These are phyloP conservation scores for Aspergillus cejpii DNA, from an alignment of 2,329 filamentous ascomycete genomes.

Conservation along the genomic window DNA sequence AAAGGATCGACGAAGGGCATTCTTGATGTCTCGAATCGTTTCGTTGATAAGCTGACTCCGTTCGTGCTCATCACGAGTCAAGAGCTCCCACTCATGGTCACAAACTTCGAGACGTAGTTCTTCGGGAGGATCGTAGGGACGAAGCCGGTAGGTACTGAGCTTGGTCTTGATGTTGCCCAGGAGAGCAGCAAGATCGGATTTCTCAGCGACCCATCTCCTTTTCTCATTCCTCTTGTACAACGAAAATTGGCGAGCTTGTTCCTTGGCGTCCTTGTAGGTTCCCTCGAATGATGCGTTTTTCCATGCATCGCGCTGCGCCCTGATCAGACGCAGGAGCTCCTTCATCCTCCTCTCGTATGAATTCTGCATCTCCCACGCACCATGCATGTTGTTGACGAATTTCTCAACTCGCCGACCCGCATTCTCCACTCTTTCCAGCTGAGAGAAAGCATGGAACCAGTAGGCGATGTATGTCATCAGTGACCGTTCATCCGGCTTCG, in stretches of 20 bases:
- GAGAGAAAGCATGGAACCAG: conserved; percentile 99
- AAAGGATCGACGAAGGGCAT: conserved; percentile 82
- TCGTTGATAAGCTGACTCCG: conserved; percentile 94
- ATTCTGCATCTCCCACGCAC: conserved; percentile 99
- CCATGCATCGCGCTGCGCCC: conserved; percentile 68
- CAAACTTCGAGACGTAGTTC: conserved; percentile 76
- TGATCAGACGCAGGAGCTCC: conserved; percentile 68
- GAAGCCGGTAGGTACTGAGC: conserved; percentile 83
- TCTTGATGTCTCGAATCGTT: conserved; percentile 98
- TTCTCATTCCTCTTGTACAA: conserved; percentile 88
- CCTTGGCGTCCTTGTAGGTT: conserved; percentile 86
- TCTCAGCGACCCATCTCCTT: conserved; percentile 93
- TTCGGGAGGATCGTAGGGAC: conserved; percentile 81
- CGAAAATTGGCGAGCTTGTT: conserved; percentile 72
- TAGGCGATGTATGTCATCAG: conserved; percentile 99
- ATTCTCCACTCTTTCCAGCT: conserved; percentile 98
- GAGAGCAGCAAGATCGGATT: conserved; percentile 86
- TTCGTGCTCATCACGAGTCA: conserved; percentile 78
- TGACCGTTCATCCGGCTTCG: conserved; percentile 90
- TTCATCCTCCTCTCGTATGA: conserved; percentile 88
- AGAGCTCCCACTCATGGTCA: conserved; percentile 70
- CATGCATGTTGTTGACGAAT: conserved; percentile 98
- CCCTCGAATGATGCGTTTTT: conserved; percentile 75
- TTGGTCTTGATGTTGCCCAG: conserved; percentile 99
- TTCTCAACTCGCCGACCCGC: conserved; percentile 94